A percentile compares a stretch with the other conserved stretches of the same genome.
Evolutionary conservation across 1,284 basidiomycete species (phyloP).

Genomic region (Ceratobasidium sp.): DNA sequence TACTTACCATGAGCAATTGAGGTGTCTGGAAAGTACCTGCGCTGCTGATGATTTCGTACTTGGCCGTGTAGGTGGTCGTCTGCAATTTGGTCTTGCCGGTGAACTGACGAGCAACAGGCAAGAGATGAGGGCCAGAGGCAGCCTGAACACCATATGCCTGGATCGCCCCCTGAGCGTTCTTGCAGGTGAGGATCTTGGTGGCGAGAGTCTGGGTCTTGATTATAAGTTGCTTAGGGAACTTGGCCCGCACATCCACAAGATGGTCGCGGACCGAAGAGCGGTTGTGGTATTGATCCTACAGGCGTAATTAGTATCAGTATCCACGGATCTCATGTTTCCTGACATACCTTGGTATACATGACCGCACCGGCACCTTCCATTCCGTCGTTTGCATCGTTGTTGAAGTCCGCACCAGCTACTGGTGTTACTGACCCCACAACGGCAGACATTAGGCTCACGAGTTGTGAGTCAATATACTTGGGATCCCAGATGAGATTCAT

Average conservation of each 20-base stretch:
- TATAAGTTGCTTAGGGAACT: conserved; percentile 11
- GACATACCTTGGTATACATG: conserved; percentile 11
- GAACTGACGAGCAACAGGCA: conserved; percentile 32
- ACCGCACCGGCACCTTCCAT: conserved; percentile 32
- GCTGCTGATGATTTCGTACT: conserved; percentile 39
- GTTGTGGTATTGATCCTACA: conserved; percentile 18
- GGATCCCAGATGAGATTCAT: neutral
- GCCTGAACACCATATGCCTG: conserved; percentile 31
- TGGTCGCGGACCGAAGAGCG: neutral
- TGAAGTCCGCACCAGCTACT: conserved; percentile 24
- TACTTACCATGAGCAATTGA: conserved; percentile 30
- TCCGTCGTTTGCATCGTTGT: conserved; percentile 33
- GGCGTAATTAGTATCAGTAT: neutral
- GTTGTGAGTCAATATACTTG: conserved; percentile 21
- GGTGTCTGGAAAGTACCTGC: conserved; percentile 38
- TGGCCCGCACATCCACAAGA: conserved; percentile 19
- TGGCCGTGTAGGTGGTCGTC: conserved; percentile 23
- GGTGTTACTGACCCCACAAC: conserved; percentile 22
- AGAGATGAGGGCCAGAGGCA: conserved; percentile 17
- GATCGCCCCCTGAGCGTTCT: neutral
- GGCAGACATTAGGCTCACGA: conserved; percentile 13
- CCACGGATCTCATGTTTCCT: neutral
- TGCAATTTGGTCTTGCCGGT: conserved; percentile 19
- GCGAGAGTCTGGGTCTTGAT: conserved; percentile 30
- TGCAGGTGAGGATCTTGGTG: neutral